A percentile compares a stretch with the other conserved stretches of the same genome.
Evolutionary conservation across 2,329 filamentous ascomycete genomes (phyloP).

Genomic region (Aulographum hederae): DNA sequence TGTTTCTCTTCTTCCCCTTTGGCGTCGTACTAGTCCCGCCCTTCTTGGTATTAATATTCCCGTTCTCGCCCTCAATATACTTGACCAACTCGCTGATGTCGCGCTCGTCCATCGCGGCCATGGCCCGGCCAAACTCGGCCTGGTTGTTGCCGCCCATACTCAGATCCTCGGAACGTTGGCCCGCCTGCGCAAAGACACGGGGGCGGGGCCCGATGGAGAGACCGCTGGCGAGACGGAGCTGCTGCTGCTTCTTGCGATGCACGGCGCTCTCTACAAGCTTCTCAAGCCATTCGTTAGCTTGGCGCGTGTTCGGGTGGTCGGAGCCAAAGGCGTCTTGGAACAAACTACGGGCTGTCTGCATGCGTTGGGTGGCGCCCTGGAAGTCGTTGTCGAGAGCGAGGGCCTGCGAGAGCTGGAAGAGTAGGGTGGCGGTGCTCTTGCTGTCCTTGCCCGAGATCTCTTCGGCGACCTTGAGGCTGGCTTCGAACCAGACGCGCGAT

Average conservation of each 20-base stretch:
- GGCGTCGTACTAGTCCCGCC: conserved; percentile 7
- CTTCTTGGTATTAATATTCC: conserved; percentile 26
- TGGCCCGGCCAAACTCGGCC: conserved; percentile 15
- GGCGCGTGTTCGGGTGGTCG: conserved; percentile 93
- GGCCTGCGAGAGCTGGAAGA: conserved; percentile 94
- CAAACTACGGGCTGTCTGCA: conserved; percentile 94
- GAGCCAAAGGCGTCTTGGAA: conserved; percentile 76
- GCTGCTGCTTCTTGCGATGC: conserved; percentile 80
- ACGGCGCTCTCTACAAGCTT: conserved; percentile 93
- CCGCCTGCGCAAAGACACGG: conserved; percentile 12
- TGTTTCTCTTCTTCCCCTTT: background rate
- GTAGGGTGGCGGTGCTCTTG: conserved; percentile 80
- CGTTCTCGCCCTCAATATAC: conserved; percentile 66
- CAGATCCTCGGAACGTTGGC: conserved; percentile 2
- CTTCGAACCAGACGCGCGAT: conserved; percentile 92
- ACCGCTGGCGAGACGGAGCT: conserved; percentile 41
- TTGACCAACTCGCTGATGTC: conserved; percentile 87
- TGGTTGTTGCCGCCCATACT: conserved; percentile 3
- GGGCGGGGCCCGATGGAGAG: background rate
- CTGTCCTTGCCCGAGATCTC: conserved; percentile 76
- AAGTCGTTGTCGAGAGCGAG: conserved; percentile 90
- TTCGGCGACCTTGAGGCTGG: conserved; percentile 76
- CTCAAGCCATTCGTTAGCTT: conserved; percentile 91
- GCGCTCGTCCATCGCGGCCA: conserved; percentile 44
- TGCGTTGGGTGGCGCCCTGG: conserved; percentile 75